A percentile compares a stretch with the other conserved stretches of the same genome.
Evolutionary conservation across 768 basidiomycete species (phyloP).

Genomic region (Termitomyces bulborhizus): DNA sequence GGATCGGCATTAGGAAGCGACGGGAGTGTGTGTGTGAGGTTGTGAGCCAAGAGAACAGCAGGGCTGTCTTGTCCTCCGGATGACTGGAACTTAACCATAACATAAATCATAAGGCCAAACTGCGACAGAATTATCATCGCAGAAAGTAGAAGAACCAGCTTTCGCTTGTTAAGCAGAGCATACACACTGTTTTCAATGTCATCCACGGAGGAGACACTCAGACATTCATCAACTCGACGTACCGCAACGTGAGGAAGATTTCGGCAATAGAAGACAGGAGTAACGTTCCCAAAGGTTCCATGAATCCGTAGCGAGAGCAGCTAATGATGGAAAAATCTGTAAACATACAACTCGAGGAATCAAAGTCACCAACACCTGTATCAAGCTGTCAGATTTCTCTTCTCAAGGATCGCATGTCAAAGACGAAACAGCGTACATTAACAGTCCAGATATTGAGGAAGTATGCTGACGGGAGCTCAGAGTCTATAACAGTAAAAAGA

Average conservation of each 20-base stretch:
- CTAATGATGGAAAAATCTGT: neutral
- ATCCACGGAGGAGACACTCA: too few relatives aligned
- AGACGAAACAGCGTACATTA: neutral
- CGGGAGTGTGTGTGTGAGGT: too few relatives aligned
- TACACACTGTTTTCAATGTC: neutral
- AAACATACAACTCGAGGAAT: too few relatives aligned
- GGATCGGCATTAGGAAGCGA: neutral
- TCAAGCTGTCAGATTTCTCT: too few relatives aligned
- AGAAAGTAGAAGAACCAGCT: neutral
- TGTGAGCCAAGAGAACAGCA: neutral
- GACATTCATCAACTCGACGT: neutral
- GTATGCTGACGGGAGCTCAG: neutral
- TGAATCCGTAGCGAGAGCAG: conserved; percentile 6
- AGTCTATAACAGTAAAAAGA: too few relatives aligned
- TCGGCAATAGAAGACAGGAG: conserved; percentile 1
- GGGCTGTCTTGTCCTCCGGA: neutral
- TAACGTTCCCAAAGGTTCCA: neutral
- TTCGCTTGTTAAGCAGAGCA: neutral
- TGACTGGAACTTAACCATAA: neutral
- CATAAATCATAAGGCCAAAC: conserved; percentile 3
- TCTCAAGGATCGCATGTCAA: too few relatives aligned
- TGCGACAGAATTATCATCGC: neutral
- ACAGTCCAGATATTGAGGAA: conserved; percentile 1
- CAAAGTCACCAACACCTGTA: neutral
- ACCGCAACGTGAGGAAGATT: conserved; percentile 6